Evolutionary conservation across 306 rosid genomes (phyloP).

Genomic region (Pterocarpus macrocarpus): DNA sequence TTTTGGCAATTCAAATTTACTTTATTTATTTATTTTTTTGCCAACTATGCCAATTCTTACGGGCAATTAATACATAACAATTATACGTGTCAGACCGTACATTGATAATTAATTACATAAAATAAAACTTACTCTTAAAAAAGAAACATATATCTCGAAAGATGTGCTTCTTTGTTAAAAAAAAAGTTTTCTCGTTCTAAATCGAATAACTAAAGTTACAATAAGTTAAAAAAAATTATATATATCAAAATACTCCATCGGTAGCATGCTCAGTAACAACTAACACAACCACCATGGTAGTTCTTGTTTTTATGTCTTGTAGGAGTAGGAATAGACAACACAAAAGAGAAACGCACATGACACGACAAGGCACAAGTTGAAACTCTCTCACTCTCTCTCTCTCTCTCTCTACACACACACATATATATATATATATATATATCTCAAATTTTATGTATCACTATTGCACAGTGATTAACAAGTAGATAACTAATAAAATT

Average conservation of each 20-base stretch:
- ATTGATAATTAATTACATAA: neutral
- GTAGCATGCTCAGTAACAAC: slow-evolving; percentile 40
- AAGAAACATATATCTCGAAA: neutral
- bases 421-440: no score
- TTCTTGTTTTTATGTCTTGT: slow-evolving; percentile 42
- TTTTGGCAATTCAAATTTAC: no score
- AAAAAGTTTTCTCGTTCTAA: neutral
- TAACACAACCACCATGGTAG: slow-evolving; percentile 34
- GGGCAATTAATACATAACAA: no score
- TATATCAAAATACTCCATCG: neutral
- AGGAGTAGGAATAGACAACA: slow-evolving; percentile 48
- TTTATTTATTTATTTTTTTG: no score
- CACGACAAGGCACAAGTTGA: slow-evolving; percentile 47
- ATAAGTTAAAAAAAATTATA: neutral
- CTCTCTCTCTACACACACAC: no score
- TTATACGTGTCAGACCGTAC: neutral
- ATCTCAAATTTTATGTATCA: no score
- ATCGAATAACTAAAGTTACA: no score
- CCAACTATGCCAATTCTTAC: no score
- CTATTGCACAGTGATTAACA: no score
- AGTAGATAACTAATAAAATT: no score
- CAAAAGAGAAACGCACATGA: slow-evolving; percentile 44
- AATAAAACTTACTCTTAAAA: neutral
- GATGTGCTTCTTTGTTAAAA: neutral
- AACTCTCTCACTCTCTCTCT: neutral